phyloP scores from a whole-genome alignment of 2,329 filamentous ascomycete genomes.

The Colletotrichum plurivorum region DNA sequence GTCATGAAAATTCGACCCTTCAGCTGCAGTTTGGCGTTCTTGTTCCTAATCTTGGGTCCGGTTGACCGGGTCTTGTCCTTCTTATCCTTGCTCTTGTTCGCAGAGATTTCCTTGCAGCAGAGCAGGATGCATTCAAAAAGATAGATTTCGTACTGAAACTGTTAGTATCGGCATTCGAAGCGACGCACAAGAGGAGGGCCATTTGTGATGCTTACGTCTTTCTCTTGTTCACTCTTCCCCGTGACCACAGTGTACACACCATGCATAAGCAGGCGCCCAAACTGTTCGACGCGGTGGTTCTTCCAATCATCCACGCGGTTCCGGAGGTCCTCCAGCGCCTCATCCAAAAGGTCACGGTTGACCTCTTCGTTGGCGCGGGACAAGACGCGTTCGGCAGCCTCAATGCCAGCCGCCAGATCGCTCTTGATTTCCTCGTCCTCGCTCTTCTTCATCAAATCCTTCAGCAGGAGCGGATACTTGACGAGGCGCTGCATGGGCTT shows the following conservation, averaged over 20 bases:
- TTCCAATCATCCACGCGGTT: conserved; percentile 97
- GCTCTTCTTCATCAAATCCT: conserved; percentile 90
- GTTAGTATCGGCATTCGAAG: conserved; percentile 9
- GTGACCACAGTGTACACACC: conserved; percentile 95
- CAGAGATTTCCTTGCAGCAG: conserved; percentile 95
- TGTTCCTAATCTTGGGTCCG: conserved; percentile 71
- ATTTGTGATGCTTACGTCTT: conserved; percentile 75
- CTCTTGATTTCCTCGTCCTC: conserved; percentile 78
- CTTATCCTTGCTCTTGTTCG: conserved; percentile 86
- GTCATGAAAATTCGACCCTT: conserved; percentile 99
- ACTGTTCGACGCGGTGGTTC: conserved; percentile 89
- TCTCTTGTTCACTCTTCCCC: conserved; percentile 88
- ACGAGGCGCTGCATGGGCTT: conserved; percentile 97
- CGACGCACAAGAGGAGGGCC: not conserved
- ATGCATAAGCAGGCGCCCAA: conserved; percentile 89
- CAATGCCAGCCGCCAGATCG: conserved; percentile 83
- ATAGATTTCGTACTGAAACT: conserved; percentile 91
- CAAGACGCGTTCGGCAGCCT: conserved; percentile 85
- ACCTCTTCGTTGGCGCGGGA: conserved; percentile 92
- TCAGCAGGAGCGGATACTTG: conserved; percentile 92
- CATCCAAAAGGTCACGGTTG: conserved; percentile 85
- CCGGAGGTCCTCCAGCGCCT: conserved; percentile 87
- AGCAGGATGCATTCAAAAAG: conserved; percentile 95
- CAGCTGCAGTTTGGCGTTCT: conserved; percentile 87
- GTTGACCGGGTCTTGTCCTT: conserved; percentile 73